A percentile compares a stretch with the other conserved stretches of the same genome.
Evolutionary conservation across 495 filamentous ascomycete genomes (phyloP).

Genomic region (Penicillium maclennaniae): DNA sequence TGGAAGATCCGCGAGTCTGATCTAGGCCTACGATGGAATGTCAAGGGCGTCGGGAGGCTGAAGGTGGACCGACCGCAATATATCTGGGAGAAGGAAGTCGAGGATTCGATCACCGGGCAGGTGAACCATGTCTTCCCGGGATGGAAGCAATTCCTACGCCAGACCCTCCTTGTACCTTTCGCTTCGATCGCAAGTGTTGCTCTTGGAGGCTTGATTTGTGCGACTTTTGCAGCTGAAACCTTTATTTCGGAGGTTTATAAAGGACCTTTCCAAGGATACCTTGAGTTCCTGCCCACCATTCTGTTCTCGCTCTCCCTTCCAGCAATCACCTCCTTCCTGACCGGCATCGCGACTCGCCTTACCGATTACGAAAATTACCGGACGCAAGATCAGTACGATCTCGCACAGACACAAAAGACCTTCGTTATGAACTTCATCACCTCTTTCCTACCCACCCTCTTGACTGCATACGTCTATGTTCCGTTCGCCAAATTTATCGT

Average conservation of each 20-base stretch:
- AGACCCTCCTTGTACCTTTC: slow-evolving; percentile 84
- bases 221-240: slow-evolving; percentile 85
- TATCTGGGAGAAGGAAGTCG: slow-evolving; percentile 66
- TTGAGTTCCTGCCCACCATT: slow-evolving; percentile 82
- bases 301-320: slow-evolving; percentile 76
- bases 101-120: slow-evolving; percentile 82
- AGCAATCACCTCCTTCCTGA: slow-evolving; percentile 68
- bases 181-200: slow-evolving; percentile 65
- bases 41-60: slow-evolving; percentile 75
- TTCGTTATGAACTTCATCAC: slow-evolving; percentile 97
- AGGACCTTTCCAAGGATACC: slow-evolving; percentile 74
- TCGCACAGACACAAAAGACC: slow-evolving; percentile 79
- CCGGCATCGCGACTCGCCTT: slow-evolving; percentile 67
- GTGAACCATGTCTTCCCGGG: slow-evolving; percentile 69
- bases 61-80: slow-evolving; percentile 77
- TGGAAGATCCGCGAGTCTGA: slow-evolving; percentile 95
- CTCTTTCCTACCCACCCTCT: slow-evolving; percentile 83
- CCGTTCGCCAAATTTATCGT: slow-evolving; percentile 83
- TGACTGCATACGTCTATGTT: slow-evolving; percentile 95
- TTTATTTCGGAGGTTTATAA: slow-evolving; percentile 91
- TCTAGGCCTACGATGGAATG: slow-evolving; percentile 86
- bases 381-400: slow-evolving; percentile 73
- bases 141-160: slow-evolving; percentile 68
- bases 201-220: slow-evolving; percentile 74
- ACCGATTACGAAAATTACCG: slow-evolving; percentile 90